phyloP scores from a whole-genome alignment of 345 rosid genomes.

The Raphanus sativus region DNA sequence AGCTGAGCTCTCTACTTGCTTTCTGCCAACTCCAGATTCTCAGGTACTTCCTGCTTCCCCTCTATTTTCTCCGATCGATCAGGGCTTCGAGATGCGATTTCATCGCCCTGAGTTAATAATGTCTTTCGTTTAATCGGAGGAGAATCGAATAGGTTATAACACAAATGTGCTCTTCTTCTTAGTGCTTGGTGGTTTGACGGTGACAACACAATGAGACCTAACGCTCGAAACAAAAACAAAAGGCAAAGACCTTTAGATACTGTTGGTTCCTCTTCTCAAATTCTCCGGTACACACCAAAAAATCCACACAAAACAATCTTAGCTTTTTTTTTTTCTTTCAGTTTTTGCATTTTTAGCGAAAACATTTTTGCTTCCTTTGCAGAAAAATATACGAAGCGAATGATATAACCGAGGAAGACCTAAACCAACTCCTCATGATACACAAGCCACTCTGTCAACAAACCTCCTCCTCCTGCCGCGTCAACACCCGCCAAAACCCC shows the following conservation, averaged over 20 bases:
- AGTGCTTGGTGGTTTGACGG: conserved; percentile 32
- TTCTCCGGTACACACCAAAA: conserved; percentile 7
- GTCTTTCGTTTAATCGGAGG: too few relatives aligned
- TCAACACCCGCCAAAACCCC: conserved; percentile 87
- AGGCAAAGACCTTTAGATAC: conserved; percentile 51
- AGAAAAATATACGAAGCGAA: conserved; percentile 77
- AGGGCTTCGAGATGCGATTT: conserved; percentile 6
- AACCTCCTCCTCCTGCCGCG: conserved; percentile 57
- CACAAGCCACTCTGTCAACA: conserved; percentile 74
- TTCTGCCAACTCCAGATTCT: neutral
- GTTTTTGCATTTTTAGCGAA: neutral
- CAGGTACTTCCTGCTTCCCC: conserved; percentile 19
- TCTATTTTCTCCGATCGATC: conserved; percentile 10
- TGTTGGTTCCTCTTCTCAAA: conserved; percentile 51
- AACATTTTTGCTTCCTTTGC: neutral
- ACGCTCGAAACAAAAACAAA: conserved; percentile 70
- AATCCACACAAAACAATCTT: neutral
- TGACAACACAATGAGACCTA: conserved; percentile 60
- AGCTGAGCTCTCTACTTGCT: conserved; percentile 22
- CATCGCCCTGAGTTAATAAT: too few relatives aligned
- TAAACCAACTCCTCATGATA: conserved; percentile 67
- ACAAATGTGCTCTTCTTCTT: neutral
- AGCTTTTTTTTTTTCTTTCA: neutral
- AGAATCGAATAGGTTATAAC: too few relatives aligned
- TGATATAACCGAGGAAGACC: conserved; percentile 56